Evolutionary conservation across 2,329 filamentous ascomycete species (phyloP).

Genomic region (Pseudogymnoascus sp.): DNA sequence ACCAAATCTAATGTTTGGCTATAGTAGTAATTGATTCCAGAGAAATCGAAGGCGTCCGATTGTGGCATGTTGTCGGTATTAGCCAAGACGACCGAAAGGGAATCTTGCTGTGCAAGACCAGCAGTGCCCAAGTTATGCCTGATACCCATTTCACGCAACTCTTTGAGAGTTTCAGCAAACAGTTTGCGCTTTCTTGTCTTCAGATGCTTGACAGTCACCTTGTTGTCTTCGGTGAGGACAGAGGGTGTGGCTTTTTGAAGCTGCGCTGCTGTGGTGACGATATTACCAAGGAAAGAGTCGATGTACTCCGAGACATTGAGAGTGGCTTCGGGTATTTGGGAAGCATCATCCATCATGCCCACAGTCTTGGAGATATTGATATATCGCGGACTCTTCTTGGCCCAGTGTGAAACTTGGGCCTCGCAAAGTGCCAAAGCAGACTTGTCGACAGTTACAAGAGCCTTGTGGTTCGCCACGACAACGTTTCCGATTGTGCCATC

Average conservation of each 20-base stretch:
- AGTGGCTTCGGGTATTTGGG: slow-evolving; percentile 41
- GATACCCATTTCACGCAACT: slow-evolving; percentile 81
- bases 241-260: slow-evolving; percentile 78
- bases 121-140: slow-evolving; percentile 71
- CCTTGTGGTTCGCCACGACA: not conserved
- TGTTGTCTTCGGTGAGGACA: slow-evolving; percentile 79
- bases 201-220: slow-evolving; percentile 73
- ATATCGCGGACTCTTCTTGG: slow-evolving; percentile 53
- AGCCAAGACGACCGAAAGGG: slow-evolving; percentile 62
- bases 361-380: slow-evolving; percentile 62
- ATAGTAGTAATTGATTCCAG: slow-evolving; percentile 61
- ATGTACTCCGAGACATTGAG: slow-evolving; percentile 53
- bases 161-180: slow-evolving; percentile 79
- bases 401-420: slow-evolving; percentile 31
- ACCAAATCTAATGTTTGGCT: slow-evolving; percentile 71
- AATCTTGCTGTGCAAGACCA: slow-evolving; percentile 63
- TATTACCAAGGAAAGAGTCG: slow-evolving; percentile 58
- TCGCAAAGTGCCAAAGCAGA: slow-evolving; percentile 22
- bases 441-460: slow-evolving; percentile 19
- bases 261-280: slow-evolving; percentile 60
- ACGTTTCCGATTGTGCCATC: slow-evolving; percentile 4
- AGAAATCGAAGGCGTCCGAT: slow-evolving; percentile 17
- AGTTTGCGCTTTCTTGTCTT: slow-evolving; percentile 85
- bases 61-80: slow-evolving; percentile 36
- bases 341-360: slow-evolving; percentile 63